A percentile compares a stretch with the other conserved stretches of the same genome.
Conservation (phyloP, 768 basidiomycete species). For the Brasilioporus rufonigricans region DNA sequence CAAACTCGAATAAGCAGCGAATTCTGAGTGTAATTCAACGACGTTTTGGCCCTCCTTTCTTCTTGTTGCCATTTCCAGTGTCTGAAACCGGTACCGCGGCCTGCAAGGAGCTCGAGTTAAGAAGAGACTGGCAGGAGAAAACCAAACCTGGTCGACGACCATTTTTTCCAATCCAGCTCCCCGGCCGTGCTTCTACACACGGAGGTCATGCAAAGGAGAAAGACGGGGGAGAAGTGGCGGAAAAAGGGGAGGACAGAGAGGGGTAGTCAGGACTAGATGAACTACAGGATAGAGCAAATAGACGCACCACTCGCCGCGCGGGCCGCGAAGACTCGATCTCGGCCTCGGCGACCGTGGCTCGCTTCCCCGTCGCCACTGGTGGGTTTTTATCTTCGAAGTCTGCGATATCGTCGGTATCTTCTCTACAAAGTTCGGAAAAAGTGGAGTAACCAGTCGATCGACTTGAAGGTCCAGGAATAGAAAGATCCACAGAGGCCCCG, state of each 20-base stretch:
- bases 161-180: constrained; percentile 10
- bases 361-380: constrained; percentile 22
- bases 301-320: constrained; percentile 26
- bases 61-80: constrained; percentile 13
- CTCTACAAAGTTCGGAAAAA: constrained; percentile 26
- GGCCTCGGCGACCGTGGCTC: constrained; percentile 21
- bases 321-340: constrained; percentile 26
- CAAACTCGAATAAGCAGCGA: neutral
- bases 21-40: constrained; percentile 13
- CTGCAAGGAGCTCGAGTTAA: constrained; percentile 6
- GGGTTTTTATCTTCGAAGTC: constrained; percentile 20
- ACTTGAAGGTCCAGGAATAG: constrained; percentile 11
- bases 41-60: constrained; percentile 20
- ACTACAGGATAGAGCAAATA: neutral
- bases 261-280: neutral
- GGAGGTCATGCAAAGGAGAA: neutral
- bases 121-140: neutral
- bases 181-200: constrained; percentile 25
- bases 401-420: constrained; percentile 29
- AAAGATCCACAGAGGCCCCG: constrained; percentile 7
- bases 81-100: neutral
- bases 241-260: neutral
- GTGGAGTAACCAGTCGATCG: constrained; percentile 20
- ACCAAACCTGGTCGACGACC: constrained; percentile 24
- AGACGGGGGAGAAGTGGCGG: neutral